Evolutionary conservation across 1,284 basidiomycete species (phyloP).

Genomic region (Marasmius oreades): DNA sequence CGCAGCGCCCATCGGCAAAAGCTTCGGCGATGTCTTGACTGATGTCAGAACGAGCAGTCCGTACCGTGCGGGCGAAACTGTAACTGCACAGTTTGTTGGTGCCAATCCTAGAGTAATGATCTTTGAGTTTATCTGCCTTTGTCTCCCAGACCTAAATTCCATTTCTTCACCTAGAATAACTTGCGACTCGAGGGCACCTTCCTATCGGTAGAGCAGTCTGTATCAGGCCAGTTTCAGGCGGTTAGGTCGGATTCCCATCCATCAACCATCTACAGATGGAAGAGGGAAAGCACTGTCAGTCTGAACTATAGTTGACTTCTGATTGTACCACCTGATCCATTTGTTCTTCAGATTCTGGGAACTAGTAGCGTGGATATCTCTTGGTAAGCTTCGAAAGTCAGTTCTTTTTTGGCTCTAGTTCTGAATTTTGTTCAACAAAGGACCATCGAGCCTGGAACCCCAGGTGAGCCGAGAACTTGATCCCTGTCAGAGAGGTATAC

Average conservation of each 20-base stretch:
- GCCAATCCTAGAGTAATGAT: constrained; percentile 71
- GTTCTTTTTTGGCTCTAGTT: background rate
- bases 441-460: constrained; percentile 63
- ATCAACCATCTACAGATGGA: constrained; percentile 73
- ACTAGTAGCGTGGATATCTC: constrained; percentile 63
- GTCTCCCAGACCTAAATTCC: constrained; percentile 4
- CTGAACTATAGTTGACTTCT: background rate
- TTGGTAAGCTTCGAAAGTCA: constrained; percentile 41
- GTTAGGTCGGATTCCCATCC: constrained; percentile 78
- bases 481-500: background rate
- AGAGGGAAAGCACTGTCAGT: constrained; percentile 50
- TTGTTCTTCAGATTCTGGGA: constrained; percentile 42
- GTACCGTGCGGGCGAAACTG: constrained; percentile 57
- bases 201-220: constrained; percentile 60
- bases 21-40: constrained; percentile 64
- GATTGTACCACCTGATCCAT: background rate
- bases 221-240: constrained; percentile 49
- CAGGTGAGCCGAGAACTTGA: constrained; percentile 33
- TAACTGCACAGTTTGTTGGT: constrained; percentile 65
- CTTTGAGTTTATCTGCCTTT: constrained; percentile 1
- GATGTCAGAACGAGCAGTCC: constrained; percentile 50
- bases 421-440: constrained; percentile 27
- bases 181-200: constrained; percentile 73
- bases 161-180: constrained; percentile 57
- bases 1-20: constrained; percentile 48